Evolutionary conservation across 352 stramenopile genomes (phyloP).

Genomic region (Globisporangium alternatum): DNA sequence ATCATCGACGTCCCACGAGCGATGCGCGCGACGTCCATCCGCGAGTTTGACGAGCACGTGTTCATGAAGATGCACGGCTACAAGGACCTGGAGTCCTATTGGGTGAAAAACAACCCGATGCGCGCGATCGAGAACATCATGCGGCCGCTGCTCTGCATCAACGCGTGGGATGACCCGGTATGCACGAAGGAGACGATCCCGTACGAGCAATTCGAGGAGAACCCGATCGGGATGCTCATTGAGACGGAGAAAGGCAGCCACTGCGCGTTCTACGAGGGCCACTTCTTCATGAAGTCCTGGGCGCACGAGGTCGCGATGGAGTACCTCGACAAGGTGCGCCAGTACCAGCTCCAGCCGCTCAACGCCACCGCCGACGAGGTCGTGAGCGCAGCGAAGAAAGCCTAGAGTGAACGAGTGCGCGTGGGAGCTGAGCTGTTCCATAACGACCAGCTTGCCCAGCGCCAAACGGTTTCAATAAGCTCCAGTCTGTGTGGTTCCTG

Average conservation of each 20-base stretch:
- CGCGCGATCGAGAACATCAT: constrained; percentile 47
- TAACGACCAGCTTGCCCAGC: no score
- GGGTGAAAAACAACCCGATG: constrained; percentile 79
- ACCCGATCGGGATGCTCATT: constrained; percentile 51
- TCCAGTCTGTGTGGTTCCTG: no score
- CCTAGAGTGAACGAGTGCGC: no score
- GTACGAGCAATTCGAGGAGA: constrained; percentile 48
- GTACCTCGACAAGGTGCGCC: not conserved
- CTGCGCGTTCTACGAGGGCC: constrained; percentile 74
- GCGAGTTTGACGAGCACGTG: constrained; percentile 72
- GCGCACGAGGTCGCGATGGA: constrained; percentile 35
- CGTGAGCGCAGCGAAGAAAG: no score
- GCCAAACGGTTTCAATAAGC: no score
- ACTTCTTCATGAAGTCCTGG: constrained; percentile 62
- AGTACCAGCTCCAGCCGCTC: no score
- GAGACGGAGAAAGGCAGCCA: constrained; percentile 61
- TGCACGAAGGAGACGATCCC: constrained; percentile 73
- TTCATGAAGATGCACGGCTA: constrained; percentile 84
- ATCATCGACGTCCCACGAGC: constrained; percentile 48
- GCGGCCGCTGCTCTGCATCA: constrained; percentile 68
- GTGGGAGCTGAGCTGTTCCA: no score
- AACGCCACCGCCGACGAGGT: no score
- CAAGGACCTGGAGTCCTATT: constrained; percentile 59
- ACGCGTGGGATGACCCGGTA: constrained; percentile 73
- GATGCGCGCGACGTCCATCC: constrained; percentile 46